These are phyloP conservation scores for Cyberlindnera suaveolens DNA, from an alignment of 805 yeast genomes.

Conservation along the genomic window DNA sequence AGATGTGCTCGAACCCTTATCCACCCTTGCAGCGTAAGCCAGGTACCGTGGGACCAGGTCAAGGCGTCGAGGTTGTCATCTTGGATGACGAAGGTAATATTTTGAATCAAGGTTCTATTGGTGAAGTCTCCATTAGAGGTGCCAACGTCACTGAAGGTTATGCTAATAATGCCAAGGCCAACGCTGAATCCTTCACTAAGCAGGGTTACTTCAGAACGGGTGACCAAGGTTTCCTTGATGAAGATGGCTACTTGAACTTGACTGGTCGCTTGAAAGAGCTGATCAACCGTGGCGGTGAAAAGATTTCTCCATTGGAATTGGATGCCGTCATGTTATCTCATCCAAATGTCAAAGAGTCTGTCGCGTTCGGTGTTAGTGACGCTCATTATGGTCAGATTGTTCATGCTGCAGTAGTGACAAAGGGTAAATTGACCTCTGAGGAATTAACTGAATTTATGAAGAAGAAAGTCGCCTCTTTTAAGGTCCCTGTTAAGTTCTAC, in stretches of 20 bases:
- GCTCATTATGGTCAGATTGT: slow-evolving; percentile 66
- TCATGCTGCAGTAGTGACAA: slow-evolving; percentile 61
- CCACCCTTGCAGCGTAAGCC: slow-evolving; percentile 60
- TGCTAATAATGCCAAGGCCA: slow-evolving; percentile 66
- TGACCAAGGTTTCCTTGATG: slow-evolving; percentile 62
- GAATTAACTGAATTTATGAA: slow-evolving; percentile 43
- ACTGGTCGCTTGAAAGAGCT: slow-evolving; percentile 72
- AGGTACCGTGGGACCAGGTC: slow-evolving; percentile 70
- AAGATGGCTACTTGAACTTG: slow-evolving; percentile 50
- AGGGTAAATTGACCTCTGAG: slow-evolving; percentile 27
- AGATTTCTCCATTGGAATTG: slow-evolving; percentile 66
- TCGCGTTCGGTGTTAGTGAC: slow-evolving; percentile 62
- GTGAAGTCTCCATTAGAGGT: slow-evolving; percentile 68
- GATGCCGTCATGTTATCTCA: slow-evolving; percentile 56
- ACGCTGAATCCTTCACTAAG: slow-evolving; percentile 55
- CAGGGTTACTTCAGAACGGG: slow-evolving; percentile 67
- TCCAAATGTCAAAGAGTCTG: slow-evolving; percentile 64
- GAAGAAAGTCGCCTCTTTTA: slow-evolving; percentile 46
- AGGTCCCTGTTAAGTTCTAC: slow-evolving; percentile 52
- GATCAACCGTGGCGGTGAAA: slow-evolving; percentile 75
- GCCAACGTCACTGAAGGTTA: slow-evolving; percentile 67
- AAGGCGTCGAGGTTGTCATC: slow-evolving; percentile 58
- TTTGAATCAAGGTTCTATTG: slow-evolving; percentile 45
- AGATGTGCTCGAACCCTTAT: slow-evolving; percentile 69
- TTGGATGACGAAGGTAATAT: slow-evolving; percentile 44